phyloP scores from a whole-genome alignment of 176 grass and related monocot genomes.

The Oryza nivara region DNA sequence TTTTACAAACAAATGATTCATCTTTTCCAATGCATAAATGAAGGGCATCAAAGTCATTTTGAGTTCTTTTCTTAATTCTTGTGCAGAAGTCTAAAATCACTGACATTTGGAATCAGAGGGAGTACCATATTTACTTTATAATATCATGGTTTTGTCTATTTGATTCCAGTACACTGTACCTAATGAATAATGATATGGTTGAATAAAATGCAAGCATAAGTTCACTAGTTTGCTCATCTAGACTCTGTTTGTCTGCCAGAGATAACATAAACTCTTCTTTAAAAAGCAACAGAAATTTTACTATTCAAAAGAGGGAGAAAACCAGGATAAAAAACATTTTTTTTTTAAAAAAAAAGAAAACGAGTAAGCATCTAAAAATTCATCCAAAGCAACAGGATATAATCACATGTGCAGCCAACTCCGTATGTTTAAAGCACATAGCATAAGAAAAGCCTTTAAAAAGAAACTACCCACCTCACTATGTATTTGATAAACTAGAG shows the following conservation, averaged over 20 bases:
- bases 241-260: neutral
- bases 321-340: neutral
- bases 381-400: neutral
- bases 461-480: constrained; percentile 58
- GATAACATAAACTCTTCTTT: neutral
- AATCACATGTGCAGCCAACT: neutral
- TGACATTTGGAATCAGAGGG: too few relatives aligned
- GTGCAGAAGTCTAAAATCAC: too few relatives aligned
- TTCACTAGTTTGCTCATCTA: neutral
- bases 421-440: constrained; percentile 19
- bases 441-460: neutral
- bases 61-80: too few relatives aligned
- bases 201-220: neutral
- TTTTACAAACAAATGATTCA: too few relatives aligned
- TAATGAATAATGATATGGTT: neutral
- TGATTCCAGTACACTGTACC: neutral
- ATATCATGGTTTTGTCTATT: neutral
- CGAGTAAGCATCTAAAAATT: neutral
- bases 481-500: constrained; percentile 93
- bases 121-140: neutral
- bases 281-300: neutral
- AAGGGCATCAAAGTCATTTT: too few relatives aligned
- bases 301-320: neutral
- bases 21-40: too few relatives aligned
- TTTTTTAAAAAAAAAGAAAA: neutral